Percentiles rank a stretch among this genome's conserved stretches.
These are phyloP conservation scores for Colletotrichum phormii DNA, from an alignment of 2,329 filamentous ascomycete genomes.

Conservation along the genomic window DNA sequence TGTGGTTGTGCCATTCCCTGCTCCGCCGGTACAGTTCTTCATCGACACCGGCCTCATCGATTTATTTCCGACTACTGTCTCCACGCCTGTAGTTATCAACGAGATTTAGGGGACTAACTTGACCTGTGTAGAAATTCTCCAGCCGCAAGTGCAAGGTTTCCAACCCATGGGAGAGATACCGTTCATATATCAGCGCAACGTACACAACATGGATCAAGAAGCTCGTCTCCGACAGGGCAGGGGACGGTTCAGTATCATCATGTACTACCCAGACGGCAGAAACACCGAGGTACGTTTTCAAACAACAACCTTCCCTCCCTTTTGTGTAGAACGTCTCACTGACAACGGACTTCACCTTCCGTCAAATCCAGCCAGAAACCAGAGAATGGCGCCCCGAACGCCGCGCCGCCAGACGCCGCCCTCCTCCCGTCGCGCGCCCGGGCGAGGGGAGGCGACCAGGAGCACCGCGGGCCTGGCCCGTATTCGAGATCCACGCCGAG, in stretches of 20 bases:
- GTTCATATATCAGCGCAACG: neutral
- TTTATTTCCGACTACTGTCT: neutral
- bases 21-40: neutral
- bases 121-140: neutral
- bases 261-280: conserved; percentile 20
- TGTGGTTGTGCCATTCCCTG: neutral
- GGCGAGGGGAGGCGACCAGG: no score
- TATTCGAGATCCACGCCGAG: conserved; percentile 6
- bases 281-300: conserved; percentile 1
- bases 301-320: no score
- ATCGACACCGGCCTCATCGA: neutral
- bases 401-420: neutral
- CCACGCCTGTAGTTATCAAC: neutral
- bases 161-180: neutral
- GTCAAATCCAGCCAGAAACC: neutral
- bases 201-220: neutral
- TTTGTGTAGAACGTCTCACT: neutral
- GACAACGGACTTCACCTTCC: neutral
- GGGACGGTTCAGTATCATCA: conserved; percentile 18
- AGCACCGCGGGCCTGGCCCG: conserved; percentile 1
- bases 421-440: no score
- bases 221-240: neutral
- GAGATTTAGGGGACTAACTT: neutral
- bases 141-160: neutral
- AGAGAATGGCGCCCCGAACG: neutral